Percentiles rank a stretch among this genome's conserved stretches.
These are phyloP conservation scores for Atractiella rhizophila DNA, from an alignment of 768 basidiomycete genomes.

Conservation along the genomic window DNA sequence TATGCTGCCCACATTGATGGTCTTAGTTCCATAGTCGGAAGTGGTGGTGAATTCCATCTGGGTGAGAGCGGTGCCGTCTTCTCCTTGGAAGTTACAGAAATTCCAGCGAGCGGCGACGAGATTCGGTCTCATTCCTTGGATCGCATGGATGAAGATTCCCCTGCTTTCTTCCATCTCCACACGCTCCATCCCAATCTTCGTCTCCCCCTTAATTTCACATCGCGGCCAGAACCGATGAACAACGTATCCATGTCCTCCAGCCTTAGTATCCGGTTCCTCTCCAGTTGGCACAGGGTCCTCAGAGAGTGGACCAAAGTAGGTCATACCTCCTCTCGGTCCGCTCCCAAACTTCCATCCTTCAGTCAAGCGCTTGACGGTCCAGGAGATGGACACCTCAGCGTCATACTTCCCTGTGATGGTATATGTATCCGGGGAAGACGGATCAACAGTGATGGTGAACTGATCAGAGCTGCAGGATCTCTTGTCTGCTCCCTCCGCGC, in stretches of 20 bases:
- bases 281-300: neutral
- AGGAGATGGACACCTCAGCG: constrained; percentile 49
- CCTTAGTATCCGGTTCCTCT: constrained; percentile 9
- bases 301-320: constrained; percentile 40
- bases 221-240: constrained; percentile 22
- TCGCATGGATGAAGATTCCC: constrained; percentile 81
- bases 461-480: constrained; percentile 65
- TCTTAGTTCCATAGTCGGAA: constrained; percentile 45
- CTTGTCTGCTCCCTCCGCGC: constrained; percentile 30
- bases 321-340: constrained; percentile 64
- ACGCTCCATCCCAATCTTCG: constrained; percentile 12
- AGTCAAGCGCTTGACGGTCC: constrained; percentile 44
- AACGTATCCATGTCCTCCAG: constrained; percentile 18
- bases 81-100: constrained; percentile 73
- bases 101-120: constrained; percentile 83
- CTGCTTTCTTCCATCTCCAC: constrained; percentile 21
- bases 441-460: constrained; percentile 48
- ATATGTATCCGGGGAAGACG: constrained; percentile 46
- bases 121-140: constrained; percentile 95
- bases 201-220: constrained; percentile 13
- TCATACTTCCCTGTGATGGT: constrained; percentile 52
- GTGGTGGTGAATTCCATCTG: constrained; percentile 91
- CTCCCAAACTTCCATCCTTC: constrained; percentile 77
- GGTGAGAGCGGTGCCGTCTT: constrained; percentile 49
- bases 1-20: constrained; percentile 58